Evolutionary conservation across 1,284 basidiomycete genomes (phyloP), one percentile per base, ranked within the genome.

Genomic region (Ustilago trichophora): DNA sequence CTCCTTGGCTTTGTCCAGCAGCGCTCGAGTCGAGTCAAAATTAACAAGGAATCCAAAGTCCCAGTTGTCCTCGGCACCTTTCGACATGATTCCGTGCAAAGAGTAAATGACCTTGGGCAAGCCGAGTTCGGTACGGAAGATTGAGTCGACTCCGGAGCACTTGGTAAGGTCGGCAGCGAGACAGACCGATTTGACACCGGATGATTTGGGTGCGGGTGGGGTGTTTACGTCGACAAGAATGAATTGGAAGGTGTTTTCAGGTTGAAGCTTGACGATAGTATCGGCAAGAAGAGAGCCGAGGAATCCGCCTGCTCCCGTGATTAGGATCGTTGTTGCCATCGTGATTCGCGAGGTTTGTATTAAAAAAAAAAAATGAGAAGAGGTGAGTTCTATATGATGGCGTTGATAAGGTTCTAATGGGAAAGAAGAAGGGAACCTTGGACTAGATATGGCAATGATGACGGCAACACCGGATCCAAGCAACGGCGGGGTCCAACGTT

Each of bases 231-330:
- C 62, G 22, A 42, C 48, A n/a, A 65, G 40, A 34, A 65, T 59
- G 42, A 65, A 60, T 37, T 32, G 59, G 56, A 65, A 65, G 7
- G 27, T 31, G 26, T 34, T 60, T 10, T 65, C 18, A 8, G 62
- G 55, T 38, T 51, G 40, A 15, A 29, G 44, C 34, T 52, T 15
- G 16, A 60, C 49, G 22, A 65, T 43, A 6, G 37, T 43, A 29
- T 31, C 41, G 16, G 62, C 48, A 34, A 65, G 21, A 8, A 65
- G 44, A 4, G 47, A 51, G 29, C 62, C 62, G 6, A 65, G 44
- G 48, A 47, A 65, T 25, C 62, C 62, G 15, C 62, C 62, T n/a
- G 55, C 56, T 13, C 62, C 62, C n/a, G 62, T 65, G 48, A 65
- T 65, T 6, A 65, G 55, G 34, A 65, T 43, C 21, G 62, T 65